Conservation (phyloP, 1,284 basidiomycete species). For the Coniophora puteana region DNA sequence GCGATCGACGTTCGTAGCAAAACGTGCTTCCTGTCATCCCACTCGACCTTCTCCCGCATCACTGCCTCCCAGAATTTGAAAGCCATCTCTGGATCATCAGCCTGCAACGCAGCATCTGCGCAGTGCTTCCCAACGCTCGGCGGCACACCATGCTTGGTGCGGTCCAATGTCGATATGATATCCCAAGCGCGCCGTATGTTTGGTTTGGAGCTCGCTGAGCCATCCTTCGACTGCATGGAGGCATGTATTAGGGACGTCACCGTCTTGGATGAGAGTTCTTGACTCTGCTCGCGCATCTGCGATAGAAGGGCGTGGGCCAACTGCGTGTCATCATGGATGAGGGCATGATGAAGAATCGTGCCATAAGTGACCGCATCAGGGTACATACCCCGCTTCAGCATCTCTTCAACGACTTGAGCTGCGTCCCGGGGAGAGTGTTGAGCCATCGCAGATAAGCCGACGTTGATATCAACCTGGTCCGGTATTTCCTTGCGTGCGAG, state of each 20-base stretch:
- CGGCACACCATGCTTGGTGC: no score
- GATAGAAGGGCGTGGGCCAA: slow-evolving; percentile 42
- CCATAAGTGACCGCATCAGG: slow-evolving; percentile 55
- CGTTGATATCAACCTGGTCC: slow-evolving; percentile 60
- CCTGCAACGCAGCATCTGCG: slow-evolving; percentile 44
- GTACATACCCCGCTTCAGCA: slow-evolving; percentile 41
- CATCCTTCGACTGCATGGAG: slow-evolving; percentile 27
- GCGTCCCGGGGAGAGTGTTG: slow-evolving; percentile 44
- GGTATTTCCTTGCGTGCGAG: slow-evolving; percentile 47
- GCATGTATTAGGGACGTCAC: slow-evolving; percentile 46
- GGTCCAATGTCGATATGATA: slow-evolving; percentile 37
- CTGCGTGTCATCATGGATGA: slow-evolving; percentile 37
- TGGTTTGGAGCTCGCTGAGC: slow-evolving; percentile 22
- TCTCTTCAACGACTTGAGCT: slow-evolving; percentile 41
- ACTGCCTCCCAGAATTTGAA: slow-evolving; percentile 57
- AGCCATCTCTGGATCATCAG: slow-evolving; percentile 46
- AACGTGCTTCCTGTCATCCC: slow-evolving; percentile 44
- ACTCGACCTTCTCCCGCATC: slow-evolving; percentile 43
- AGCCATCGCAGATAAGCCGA: slow-evolving; percentile 53
- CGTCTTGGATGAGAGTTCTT: slow-evolving; percentile 42
- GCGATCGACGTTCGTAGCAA: slow-evolving; percentile 39
- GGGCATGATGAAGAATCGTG: slow-evolving; percentile 56
- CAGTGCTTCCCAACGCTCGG: slow-evolving; percentile 48
- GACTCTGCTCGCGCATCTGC: slow-evolving; percentile 32
- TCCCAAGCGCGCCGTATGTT: slow-evolving; percentile 40